Evolutionary conservation across 192 early-diverging fungal species (phyloP).

Genomic region (Backusella tarrabulga): DNA sequence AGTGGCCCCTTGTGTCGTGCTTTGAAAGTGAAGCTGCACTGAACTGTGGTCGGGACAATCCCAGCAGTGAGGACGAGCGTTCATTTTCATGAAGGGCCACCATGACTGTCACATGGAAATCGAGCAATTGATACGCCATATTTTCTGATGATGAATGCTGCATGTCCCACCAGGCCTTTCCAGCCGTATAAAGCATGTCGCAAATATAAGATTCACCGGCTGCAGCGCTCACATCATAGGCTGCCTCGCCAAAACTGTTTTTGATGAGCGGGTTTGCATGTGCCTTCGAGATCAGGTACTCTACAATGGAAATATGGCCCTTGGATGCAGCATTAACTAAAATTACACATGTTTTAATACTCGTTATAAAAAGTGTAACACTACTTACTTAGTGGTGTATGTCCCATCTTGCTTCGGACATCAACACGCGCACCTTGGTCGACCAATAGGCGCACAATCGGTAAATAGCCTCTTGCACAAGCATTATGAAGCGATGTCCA

Average conservation of each 20-base stretch:
- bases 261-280: slow-evolving; percentile 55
- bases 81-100: slow-evolving; percentile 70
- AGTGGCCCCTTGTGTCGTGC: slow-evolving; percentile 56
- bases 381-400: slow-evolving; percentile 68
- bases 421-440: slow-evolving; percentile 55
- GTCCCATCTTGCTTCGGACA: slow-evolving; percentile 53
- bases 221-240: slow-evolving; percentile 71
- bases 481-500: slow-evolving; percentile 81
- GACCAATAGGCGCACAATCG: slow-evolving; percentile 51
- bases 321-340: slow-evolving; percentile 67
- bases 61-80: slow-evolving; percentile 51
- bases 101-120: slow-evolving; percentile 54
- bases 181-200: slow-evolving; percentile 55
- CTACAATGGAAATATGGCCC: slow-evolving; percentile 56
- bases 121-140: slow-evolving; percentile 38
- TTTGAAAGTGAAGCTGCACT: slow-evolving; percentile 45
- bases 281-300: slow-evolving; percentile 53
- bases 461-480: slow-evolving; percentile 49
- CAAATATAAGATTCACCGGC: slow-evolving; percentile 60
- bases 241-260: slow-evolving; percentile 63
- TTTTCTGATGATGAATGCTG: slow-evolving; percentile 8
- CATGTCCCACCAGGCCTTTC: slow-evolving; percentile 44
- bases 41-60: slow-evolving; percentile 51
- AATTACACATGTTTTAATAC: neutral
- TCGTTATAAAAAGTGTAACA: neutral